Percentiles rank a stretch among this genome's conserved stretches.
Evolutionary conservation across 768 basidiomycete species (phyloP).

Genomic region (Collybia sp.): DNA sequence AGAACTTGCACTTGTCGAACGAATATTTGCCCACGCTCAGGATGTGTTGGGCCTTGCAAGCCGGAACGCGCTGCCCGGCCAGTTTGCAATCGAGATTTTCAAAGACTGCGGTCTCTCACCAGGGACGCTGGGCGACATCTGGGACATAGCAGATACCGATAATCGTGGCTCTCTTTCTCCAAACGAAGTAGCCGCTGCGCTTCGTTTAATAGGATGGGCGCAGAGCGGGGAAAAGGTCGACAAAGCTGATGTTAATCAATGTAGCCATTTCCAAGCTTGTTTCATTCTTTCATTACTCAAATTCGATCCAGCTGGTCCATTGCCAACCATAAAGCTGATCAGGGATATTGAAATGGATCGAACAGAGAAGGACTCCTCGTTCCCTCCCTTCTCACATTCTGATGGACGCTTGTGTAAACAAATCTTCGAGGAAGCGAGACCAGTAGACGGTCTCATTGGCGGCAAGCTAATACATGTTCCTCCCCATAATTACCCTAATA

Average conservation of each 20-base stretch:
- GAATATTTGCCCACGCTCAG: constrained; percentile 21
- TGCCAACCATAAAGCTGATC: constrained; percentile 31
- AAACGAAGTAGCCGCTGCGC: constrained; percentile 51
- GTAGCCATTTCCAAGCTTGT: constrained; percentile 29
- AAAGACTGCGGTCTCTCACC: constrained; percentile 47
- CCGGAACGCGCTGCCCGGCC: constrained; percentile 22
- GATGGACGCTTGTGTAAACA: constrained; percentile 52
- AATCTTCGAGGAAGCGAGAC: constrained; percentile 46
- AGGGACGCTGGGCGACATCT: constrained; percentile 53
- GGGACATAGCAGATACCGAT: constrained; percentile 59
- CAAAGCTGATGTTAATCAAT: constrained; percentile 33
- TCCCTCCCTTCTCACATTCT: constrained; percentile 41
- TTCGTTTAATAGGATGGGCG: constrained; percentile 62
- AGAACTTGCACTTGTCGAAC: constrained; percentile 22
- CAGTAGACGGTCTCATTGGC: constrained; percentile 47
- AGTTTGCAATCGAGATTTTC: constrained; percentile 56
- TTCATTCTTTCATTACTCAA: constrained; percentile 1
- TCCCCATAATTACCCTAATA: neutral
- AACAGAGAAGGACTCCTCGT: no score
- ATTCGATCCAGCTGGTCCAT: constrained; percentile 45
- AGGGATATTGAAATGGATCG: no score
- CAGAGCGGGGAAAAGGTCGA: constrained; percentile 45
- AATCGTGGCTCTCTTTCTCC: constrained; percentile 52
- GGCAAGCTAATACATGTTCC: constrained; percentile 27
- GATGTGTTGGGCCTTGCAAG: constrained; percentile 8